phyloP scores from a whole-genome alignment of 2,329 filamentous ascomycete genomes.

The Bipolaris sorokiniana region DNA sequence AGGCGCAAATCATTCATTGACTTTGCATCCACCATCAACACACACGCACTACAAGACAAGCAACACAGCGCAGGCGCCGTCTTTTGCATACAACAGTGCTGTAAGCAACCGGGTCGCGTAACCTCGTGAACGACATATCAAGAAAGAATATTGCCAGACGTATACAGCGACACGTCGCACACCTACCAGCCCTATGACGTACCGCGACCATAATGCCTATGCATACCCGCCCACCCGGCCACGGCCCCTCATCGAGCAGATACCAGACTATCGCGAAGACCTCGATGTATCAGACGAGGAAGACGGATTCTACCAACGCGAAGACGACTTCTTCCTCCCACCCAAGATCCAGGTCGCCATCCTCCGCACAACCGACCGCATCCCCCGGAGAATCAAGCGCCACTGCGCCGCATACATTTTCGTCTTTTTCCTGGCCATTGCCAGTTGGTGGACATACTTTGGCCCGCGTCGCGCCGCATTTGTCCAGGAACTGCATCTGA shows the following conservation, averaged over 20 bases:
- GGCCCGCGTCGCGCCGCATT: conserved; percentile 47
- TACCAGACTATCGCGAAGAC: conserved; percentile 32
- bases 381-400: conserved; percentile 47
- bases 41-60: not conserved
- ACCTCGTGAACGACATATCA: not conserved
- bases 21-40: not conserved
- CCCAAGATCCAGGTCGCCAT: conserved; percentile 42
- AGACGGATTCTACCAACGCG: conserved; percentile 45
- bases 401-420: conserved; percentile 42
- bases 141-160: not conserved
- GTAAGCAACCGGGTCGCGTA: not conserved
- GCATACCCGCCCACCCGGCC: conserved; percentile 21
- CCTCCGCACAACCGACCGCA: conserved; percentile 30
- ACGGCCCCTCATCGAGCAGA: conserved; percentile 40
- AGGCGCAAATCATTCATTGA: not conserved
- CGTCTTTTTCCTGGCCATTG: conserved; percentile 37
- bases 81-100: not conserved
- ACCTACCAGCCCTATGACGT: conserved; percentile 27
- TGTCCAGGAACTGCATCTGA: conserved; percentile 42
- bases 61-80: not conserved
- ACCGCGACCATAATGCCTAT: conserved; percentile 25
- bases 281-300: conserved; percentile 51
- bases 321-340: conserved; percentile 43
- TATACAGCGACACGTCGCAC: not conserved
- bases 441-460: conserved; percentile 48